Evolutionary conservation across 768 basidiomycete genomes (phyloP), one percentile per base, ranked within the genome.

Genomic region (Dioszegia aurantiaca): DNA sequence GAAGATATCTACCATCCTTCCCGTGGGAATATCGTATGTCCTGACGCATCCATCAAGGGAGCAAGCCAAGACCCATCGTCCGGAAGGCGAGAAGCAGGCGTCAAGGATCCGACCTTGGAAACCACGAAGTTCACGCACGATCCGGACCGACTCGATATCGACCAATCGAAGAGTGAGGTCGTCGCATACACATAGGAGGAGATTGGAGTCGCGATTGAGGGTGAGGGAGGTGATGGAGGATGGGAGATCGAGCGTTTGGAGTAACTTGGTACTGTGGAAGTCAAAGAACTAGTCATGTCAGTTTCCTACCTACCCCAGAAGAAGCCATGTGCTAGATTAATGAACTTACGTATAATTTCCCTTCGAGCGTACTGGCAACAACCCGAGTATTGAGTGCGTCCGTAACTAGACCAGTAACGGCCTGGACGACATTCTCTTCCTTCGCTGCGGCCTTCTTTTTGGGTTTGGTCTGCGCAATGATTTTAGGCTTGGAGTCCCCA

Each of bases 1-100:
- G 80, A 99, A 98, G 0, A 85, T 90, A 68, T 98, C 91, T 53
- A 99, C 92, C 36, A 98, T 80, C 26, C 85, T 82, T 4, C 93
- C 92, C 17, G 92, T 90, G 0, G 95, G 94, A 24, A 99, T 82
- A 72, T 99, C 94, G 74, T 90, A 99, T 2, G 94, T 98, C 28
- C 95, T 84, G 67, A 98, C 89, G 53, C 87, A 81, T 0, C 90
- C 89, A 75, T 99, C 95, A 39, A 95, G 79, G 9, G 93, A 92
- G 2, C 89, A 85, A 1, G 86, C 81, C 40, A 97, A 82, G 49
- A 99, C 80, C 95, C 94, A 98, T 54, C 95, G 82, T 1, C 92
- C 93, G 75, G 97, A 92, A 1, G 90, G 85, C 8, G 95, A 98
- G 77, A 97, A 97, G 0, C 92, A 93, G 43, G 92, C 80, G 68